Evolutionary conservation across 805 yeast genomes (phyloP), one percentile per base, ranked within the genome.

Genomic region (Candida coleopterorum): DNA sequence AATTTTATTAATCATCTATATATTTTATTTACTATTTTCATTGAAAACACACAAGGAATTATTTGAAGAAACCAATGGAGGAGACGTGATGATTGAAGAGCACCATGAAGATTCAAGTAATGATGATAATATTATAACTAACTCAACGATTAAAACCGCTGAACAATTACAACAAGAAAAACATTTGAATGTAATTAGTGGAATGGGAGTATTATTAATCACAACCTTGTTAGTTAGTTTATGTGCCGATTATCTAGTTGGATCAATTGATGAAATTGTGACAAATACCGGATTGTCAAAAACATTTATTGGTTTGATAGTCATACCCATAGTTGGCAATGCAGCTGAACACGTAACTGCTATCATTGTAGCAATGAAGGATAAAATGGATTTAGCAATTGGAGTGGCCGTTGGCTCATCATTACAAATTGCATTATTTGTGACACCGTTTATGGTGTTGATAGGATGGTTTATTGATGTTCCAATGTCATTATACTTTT

Each of bases 341-440:
- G 98, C 98, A 3, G 97, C 97, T 9, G 98, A 93, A 61, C 98
- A 93, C 60, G 97, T 87, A 35, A 93, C 98, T 14, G 96, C 97
- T 3, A 83, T 93, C 25, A 75, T 87, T 43, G 97, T 93, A 33
- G 97, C 98, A 16, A 77, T 80, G 74, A 88, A 88, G 64, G 86
- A 93, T 62, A 93, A 93, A 64, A 93, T 93, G 96, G 97, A 93
- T 58, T 74, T 93, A 41, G 97, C 98, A 10, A 75, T 93, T 48
- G 95, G 96, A 40, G 97, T 93, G 32, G 97, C 98, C 2, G 81
- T 93, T 42, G 98, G 98, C 15, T 85, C 95, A 1, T 87, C 96
- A 3, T 75, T 93, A 60, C 98, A 93, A 62, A 89, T 93, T 51
- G 95, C 98, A 2, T 64, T 93, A 39, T 90, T 93, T 64, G 88